These are phyloP conservation scores for Tylopilus microsporus DNA, from an alignment of 1,284 basidiomycete species.

Conservation along the genomic window DNA sequence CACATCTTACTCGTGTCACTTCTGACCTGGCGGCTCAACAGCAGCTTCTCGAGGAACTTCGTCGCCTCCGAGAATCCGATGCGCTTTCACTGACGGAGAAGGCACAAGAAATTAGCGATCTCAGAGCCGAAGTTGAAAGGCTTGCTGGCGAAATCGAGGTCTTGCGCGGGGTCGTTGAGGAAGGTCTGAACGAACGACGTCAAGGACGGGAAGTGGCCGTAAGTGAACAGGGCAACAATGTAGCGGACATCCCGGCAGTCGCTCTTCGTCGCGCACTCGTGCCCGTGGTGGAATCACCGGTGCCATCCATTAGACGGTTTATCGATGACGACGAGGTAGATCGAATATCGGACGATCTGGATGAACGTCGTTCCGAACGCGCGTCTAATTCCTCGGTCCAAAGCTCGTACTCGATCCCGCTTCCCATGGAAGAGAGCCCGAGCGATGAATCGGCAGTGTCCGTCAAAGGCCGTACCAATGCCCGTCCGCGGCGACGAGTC, in stretches of 20 bases:
- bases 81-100: conserved; percentile 56
- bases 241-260: background rate
- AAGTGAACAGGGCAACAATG: conserved; percentile 8
- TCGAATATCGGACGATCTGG: conserved; percentile 32
- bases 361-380: conserved; percentile 34
- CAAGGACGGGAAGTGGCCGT: conserved; percentile 29
- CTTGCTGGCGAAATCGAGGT: conserved; percentile 78
- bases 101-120: conserved; percentile 53
- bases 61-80: conserved; percentile 60
- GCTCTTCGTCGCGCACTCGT: background rate
- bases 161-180: conserved; percentile 76
- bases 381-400: conserved; percentile 28
- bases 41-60: conserved; percentile 59
- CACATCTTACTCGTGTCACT: conserved; percentile 72
- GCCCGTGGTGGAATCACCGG: conserved; percentile 3
- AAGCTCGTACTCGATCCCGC: conserved; percentile 15
- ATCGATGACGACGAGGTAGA: conserved; percentile 30
- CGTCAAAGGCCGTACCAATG: background rate
- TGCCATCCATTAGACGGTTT: conserved; percentile 20
- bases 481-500: background rate
- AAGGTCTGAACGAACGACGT: conserved; percentile 70
- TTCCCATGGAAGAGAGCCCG: background rate
- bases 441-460: conserved; percentile 4
- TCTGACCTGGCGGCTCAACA: conserved; percentile 73
- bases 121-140: conserved; percentile 67